A percentile compares a stretch with the other conserved stretches of the same genome.
Conservation (phyloP, 192 early-diverging fungal genomes). For the Coemansia pectinata region DNA sequence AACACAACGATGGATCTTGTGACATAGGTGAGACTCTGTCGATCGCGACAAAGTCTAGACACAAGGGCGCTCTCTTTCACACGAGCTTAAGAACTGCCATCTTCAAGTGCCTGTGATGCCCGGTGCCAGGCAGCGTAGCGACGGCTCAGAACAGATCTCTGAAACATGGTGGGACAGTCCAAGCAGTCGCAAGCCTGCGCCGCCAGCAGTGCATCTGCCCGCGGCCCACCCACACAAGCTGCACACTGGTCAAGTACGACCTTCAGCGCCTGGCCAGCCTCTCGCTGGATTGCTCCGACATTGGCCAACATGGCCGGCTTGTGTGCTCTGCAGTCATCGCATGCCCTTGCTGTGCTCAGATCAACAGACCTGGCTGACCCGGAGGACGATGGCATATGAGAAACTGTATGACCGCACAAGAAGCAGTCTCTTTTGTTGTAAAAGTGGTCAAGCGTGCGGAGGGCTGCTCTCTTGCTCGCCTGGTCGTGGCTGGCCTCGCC, state of each 20-base stretch:
- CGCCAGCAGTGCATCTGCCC: slow-evolving; percentile 33
- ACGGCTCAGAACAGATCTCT: slow-evolving; percentile 13
- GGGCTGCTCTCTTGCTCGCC: background rate
- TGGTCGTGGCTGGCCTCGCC: background rate
- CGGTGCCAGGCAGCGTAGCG: slow-evolving; percentile 20
- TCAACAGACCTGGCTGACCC: background rate
- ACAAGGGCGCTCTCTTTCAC: no score
- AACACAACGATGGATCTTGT: background rate
- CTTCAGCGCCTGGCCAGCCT: slow-evolving; percentile 6
- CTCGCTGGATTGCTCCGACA: slow-evolving; percentile 7
- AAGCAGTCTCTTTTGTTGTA: slow-evolving; percentile 37
- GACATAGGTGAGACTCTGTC: background rate
- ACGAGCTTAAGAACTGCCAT: background rate
- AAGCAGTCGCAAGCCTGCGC: slow-evolving; percentile 31
- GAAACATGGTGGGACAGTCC: slow-evolving; percentile 43
- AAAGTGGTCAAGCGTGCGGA: slow-evolving; percentile 42
- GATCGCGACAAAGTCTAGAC: background rate
- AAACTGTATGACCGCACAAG: slow-evolving; percentile 26
- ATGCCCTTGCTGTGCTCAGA: slow-evolving; percentile 7
- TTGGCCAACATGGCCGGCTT: slow-evolving; percentile 11
- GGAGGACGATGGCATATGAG: background rate
- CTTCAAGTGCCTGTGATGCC: background rate
- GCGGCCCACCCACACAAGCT: slow-evolving; percentile 27
- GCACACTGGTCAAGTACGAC: slow-evolving; percentile 20
- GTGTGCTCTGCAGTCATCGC: slow-evolving; percentile 21